Evolutionary conservation across 1,284 basidiomycete species (phyloP).

Genomic region (Farysia itapuensis): DNA sequence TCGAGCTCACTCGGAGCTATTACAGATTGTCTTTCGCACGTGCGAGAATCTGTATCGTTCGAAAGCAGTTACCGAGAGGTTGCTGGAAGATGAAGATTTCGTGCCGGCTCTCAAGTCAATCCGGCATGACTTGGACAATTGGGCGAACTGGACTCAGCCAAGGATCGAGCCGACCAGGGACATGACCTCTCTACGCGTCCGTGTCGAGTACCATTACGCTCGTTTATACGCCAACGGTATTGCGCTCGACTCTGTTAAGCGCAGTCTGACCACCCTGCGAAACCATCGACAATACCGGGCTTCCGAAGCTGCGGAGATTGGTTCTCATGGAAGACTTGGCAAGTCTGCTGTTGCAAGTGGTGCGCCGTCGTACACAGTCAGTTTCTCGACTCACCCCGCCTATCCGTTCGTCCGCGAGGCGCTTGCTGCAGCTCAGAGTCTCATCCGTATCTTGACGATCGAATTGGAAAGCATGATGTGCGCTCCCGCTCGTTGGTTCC

Average conservation of each 20-base stretch:
- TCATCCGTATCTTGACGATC: constrained; percentile 38
- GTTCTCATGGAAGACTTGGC: constrained; percentile 24
- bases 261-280: constrained; percentile 22
- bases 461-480: constrained; percentile 43
- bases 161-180: constrained; percentile 33
- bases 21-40: constrained; percentile 38
- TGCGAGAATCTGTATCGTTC: constrained; percentile 40
- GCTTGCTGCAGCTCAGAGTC: constrained; percentile 38
- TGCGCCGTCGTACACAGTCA: constrained; percentile 18
- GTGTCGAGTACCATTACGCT: constrained; percentile 44
- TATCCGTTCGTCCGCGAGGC: constrained; percentile 44
- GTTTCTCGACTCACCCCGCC: constrained; percentile 37
- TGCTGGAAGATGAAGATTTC: constrained; percentile 39
- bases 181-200: constrained; percentile 36
- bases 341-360: background rate
- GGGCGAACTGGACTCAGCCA: constrained; percentile 41
- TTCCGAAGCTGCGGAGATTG: constrained; percentile 38
- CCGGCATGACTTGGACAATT: constrained; percentile 35
- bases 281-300: constrained; percentile 28
- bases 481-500: constrained; percentile 42
- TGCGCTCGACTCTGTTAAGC: constrained; percentile 40
- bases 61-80: constrained; percentile 27
- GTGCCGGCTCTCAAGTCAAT: constrained; percentile 38
- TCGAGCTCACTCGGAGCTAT: constrained; percentile 32
- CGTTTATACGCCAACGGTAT: constrained; percentile 40